Base-by-base conservation (phyloP, 1,139 yeast species). In the Pichia sp. region DNA sequence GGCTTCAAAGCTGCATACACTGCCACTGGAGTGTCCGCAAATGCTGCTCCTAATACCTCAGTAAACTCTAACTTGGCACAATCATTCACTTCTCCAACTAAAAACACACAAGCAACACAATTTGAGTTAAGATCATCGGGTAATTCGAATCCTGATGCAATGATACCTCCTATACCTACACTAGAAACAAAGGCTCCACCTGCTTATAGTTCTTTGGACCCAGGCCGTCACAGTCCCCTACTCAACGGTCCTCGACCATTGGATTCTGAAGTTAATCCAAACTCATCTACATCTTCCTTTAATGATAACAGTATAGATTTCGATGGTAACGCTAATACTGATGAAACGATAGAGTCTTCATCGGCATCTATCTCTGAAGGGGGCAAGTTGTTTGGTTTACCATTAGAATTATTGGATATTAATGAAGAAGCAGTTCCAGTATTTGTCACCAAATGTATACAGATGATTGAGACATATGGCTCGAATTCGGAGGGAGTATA, bases 361-460 rank as follows among this genome's bases (percentile, higher is more conserved):
- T 21, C 34, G n/a, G 21, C 13, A 6, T 25, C 7, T 12, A 42
- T 18, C 44, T 30, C 25, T 16, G 21, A 9, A 10, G 16, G 21
- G 16, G 65, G 61, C 44, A 66, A 64, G 68, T 70, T 52, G 0
- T 91, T 87, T 71, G 97, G 96, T 0, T 82, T 83, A 0, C 83
- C 95, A 0, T 75, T 93, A 21, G 95, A 87, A 58, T 82, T 79
- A 9, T 81, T 90, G 25, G 85, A 84, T 56, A 82, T 78, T 61
- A 96, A 95, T 55, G 96, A 89, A 50, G 95, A 88, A 59, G 85
- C 88, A 67, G 96, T 91, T 2, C 98, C 99, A 1, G 77, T 87
- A n/a, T 79, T 91, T 47, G 98, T 91, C 9, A 84, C 85, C 59
- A 88, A 85, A 64, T 91, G 98, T 73, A 86, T 91, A 50, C 86